phyloP scores from a whole-genome alignment of 2,329 filamentous ascomycete species.

The Drechslera avenae region DNA sequence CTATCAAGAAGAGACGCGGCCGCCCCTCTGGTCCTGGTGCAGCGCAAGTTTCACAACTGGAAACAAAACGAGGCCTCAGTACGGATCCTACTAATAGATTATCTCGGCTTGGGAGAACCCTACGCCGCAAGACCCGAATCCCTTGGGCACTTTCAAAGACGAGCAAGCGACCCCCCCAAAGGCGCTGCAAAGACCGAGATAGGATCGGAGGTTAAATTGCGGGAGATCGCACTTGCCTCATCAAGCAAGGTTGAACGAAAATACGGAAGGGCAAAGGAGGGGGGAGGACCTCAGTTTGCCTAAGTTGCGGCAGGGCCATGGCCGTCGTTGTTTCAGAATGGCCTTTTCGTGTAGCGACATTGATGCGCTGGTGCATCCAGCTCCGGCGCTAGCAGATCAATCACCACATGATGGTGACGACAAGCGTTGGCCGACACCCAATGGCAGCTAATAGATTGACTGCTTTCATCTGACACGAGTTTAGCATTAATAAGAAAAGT shows the following conservation, averaged over 20 bases:
- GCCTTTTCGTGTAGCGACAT: constrained; percentile 9
- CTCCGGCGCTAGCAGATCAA: constrained; percentile 12
- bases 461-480: not conserved
- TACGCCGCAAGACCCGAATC: not conserved
- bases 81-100: constrained; percentile 10
- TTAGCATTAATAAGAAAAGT: constrained; percentile 2
- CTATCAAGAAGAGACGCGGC: constrained; percentile 3
- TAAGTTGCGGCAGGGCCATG: constrained; percentile 5
- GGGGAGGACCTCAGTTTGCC: constrained; percentile 5
- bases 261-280: constrained; percentile 5
- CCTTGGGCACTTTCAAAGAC: not conserved
- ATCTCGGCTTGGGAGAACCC: constrained; percentile 25
- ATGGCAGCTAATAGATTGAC: not conserved
- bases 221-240: constrained; percentile 12
- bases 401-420: not conserved
- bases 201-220: constrained; percentile 12
- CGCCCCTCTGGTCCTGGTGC: constrained; percentile 14
- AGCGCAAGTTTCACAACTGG: constrained; percentile 35
- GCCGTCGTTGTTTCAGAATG: constrained; percentile 14
- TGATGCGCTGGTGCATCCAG: constrained; percentile 7
- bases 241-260: constrained; percentile 8
- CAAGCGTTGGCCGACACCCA: not conserved
- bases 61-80: constrained; percentile 18
- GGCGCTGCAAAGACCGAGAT: constrained; percentile 3
- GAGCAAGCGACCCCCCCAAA: constrained; percentile 2